Evolutionary conservation across 169 alveolate species (phyloP).

Genomic region (Cryptosporidium andersoni): DNA sequence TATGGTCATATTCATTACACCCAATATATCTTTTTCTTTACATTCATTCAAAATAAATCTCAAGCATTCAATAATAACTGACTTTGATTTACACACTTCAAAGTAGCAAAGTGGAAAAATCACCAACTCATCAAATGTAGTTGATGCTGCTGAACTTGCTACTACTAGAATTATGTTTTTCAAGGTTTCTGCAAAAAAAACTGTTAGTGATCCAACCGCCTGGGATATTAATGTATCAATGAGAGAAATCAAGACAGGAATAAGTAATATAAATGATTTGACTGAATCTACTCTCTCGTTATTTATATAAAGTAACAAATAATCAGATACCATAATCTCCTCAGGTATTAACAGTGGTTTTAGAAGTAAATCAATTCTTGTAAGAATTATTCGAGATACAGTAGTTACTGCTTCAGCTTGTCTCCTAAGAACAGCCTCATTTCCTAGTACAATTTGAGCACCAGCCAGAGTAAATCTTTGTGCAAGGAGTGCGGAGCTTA

Average conservation of each 20-base stretch:
- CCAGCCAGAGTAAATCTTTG: conserved; percentile 29
- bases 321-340: not conserved
- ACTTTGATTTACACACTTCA: not conserved
- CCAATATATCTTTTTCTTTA: conserved; percentile 7
- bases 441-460: conserved; percentile 56
- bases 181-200: conserved; percentile 48
- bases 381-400: conserved; percentile 47
- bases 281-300: conserved; percentile 8
- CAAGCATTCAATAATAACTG: not conserved
- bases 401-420: conserved; percentile 58
- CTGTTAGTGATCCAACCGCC: conserved; percentile 29
- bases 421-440: conserved; percentile 43
- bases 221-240: conserved; percentile 14
- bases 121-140: conserved; percentile 25
- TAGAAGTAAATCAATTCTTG: conserved; percentile 49
- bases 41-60: not conserved
- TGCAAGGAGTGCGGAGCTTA: conserved; percentile 11
- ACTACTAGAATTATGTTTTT: conserved; percentile 56
- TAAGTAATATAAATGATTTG: conserved; percentile 9
- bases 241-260: conserved; percentile 35
- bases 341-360: conserved; percentile 22
- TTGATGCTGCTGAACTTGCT: conserved; percentile 6
- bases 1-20: conserved; percentile 20
- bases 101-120: conserved; percentile 23
- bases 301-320: not conserved